Evolutionary conservation across 2,329 filamentous ascomycete species (phyloP), one percentile per base, ranked within the genome.

Genomic region (Dryadomyces quercivorus): DNA sequence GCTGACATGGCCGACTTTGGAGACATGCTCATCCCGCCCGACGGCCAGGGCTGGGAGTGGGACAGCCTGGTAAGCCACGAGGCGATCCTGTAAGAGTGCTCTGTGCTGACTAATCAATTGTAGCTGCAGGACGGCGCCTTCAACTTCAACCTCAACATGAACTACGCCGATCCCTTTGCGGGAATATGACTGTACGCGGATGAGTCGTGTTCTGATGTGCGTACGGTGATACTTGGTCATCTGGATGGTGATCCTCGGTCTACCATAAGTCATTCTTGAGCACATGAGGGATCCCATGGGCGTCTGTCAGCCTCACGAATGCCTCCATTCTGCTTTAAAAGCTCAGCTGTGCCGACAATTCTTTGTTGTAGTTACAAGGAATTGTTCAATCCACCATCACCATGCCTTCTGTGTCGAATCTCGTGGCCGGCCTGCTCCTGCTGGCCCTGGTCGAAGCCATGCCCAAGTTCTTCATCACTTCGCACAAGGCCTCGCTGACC

Each of bases 61-160:
- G 58, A 62, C 49, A 55, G 56, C 10, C 22, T 60, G 53, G 61
- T 63, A 55, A 52, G 60, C 52, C 12, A 42, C 12, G 9, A 16
- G 10, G 31, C 9, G 18, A 8, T 9, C n/a, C n/a, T n/a, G n/a
- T n/a, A n/a, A n/a, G 45, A 8, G 7, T 7, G 18, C 2, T 18
- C 4, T 16, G n/a, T 48, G 16, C 34, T 15, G 16, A 43, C 13
- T 13, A 26, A 20, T 21, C 8, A 22, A 20, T 16, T 20, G 9
- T 47, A 63, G 61, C 57, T 62, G 48, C 57, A 60, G 26, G 51
- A 60, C 38, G 59, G 58, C 1, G 58, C 57, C 12, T 62, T 58
- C 54, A 60, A 58, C 13, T 58, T 62, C 18, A 61, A 56, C 31
- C 56, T 61, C 56, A 61, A 60, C 55, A 45, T 58, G 31, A 58